phyloP scores from a whole-genome alignment of 371 early-diverging fungal species.

The Mortierella sp. region DNA sequence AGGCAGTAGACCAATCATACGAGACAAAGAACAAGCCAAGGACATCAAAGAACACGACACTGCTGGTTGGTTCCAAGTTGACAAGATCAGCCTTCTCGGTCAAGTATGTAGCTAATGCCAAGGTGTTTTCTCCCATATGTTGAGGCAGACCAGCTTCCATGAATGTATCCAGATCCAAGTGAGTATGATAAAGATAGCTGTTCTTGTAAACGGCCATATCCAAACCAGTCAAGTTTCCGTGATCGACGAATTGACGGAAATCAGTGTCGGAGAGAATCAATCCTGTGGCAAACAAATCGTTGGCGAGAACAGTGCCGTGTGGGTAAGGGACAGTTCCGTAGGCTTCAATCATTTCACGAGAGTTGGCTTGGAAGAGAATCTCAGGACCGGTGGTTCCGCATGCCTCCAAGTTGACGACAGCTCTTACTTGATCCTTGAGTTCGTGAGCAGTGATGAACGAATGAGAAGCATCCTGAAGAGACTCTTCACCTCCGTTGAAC shows the following conservation, averaged over 20 bases:
- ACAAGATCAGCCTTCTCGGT: conserved; percentile 64
- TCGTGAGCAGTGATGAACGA: conserved; percentile 69
- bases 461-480: conserved; percentile 63
- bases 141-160: conserved; percentile 77
- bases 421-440: conserved; percentile 68
- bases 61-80: conserved; percentile 63
- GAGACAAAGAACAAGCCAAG: conserved; percentile 73
- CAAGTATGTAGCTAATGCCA: conserved; percentile 70
- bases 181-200: conserved; percentile 41
- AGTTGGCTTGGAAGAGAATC: conserved; percentile 84
- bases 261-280: conserved; percentile 83
- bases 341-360: conserved; percentile 77
- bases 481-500: conserved; percentile 88
- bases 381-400: conserved; percentile 80
- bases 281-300: conserved; percentile 83
- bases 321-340: conserved; percentile 78
- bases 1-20: conserved; percentile 71
- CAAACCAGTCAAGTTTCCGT: conserved; percentile 74
- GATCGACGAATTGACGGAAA: conserved; percentile 80
- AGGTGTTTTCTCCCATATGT: conserved; percentile 78
- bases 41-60: conserved; percentile 76
- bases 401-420: conserved; percentile 82
- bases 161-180: conserved; percentile 71
- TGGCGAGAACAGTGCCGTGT: conserved; percentile 82
- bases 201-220: conserved; percentile 84